Percentiles rank a stretch among this genome's conserved stretches.
These are phyloP conservation scores for Histomonas meleagridis DNA, from an alignment of 208 protist genomes.

Conservation along the genomic window DNA sequence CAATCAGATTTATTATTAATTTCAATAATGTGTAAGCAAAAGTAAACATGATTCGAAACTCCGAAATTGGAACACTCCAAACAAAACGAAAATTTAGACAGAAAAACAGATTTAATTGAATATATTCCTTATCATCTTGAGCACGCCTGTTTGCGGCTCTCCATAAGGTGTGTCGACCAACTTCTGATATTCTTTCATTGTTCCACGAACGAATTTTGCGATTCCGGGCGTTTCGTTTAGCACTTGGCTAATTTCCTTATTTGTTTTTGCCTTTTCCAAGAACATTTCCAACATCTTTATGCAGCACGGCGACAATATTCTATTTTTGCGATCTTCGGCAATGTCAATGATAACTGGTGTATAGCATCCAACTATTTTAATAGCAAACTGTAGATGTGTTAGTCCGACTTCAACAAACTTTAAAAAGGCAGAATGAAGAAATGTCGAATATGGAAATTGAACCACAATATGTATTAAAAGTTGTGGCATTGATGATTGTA, in stretches of 20 bases:
- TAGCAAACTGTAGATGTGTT: background rate
- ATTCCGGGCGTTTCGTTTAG: background rate
- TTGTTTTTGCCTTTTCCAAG: background rate
- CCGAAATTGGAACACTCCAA: no score
- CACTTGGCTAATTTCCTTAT: background rate
- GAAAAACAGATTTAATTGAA: no score
- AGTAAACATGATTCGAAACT: no score
- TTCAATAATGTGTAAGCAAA: no score
- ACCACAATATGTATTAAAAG: background rate
- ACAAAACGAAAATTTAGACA: no score
- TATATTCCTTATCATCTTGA: no score
- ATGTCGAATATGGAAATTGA: background rate
- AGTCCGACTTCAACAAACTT: background rate
- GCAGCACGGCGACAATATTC: background rate
- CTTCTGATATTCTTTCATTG: background rate
- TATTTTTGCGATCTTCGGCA: background rate
- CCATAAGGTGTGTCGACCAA: background rate
- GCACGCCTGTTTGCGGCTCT: no score
- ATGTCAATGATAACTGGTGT: constrained; percentile 8
- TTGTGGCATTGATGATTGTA: constrained; percentile 1
- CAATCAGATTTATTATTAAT: no score
- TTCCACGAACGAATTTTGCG: background rate
- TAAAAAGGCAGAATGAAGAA: background rate
- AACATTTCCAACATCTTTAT: background rate
- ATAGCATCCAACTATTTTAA: background rate